Base-by-base conservation (phyloP, 2,329 filamentous ascomycete genomes). In the Exophiala calicioides region DNA sequence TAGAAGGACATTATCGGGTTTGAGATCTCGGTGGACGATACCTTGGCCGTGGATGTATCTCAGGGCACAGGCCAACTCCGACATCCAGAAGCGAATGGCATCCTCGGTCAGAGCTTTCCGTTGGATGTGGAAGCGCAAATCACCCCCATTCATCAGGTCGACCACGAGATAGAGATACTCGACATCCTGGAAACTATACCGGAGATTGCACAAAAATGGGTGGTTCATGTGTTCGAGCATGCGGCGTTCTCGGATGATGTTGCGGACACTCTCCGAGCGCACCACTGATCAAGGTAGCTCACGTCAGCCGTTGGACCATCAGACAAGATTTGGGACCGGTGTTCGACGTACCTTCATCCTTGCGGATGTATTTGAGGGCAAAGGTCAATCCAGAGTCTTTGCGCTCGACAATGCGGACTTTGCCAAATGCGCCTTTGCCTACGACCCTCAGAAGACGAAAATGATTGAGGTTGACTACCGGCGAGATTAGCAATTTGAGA, bases 141-240 rank as follows among this genome's bases (percentile, higher is more conserved):
- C 93, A 62, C 93, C 93, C 47, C 93, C 93, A 63, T 86, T 97
- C 93, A 98, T 98, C 51, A 98, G 74, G 71, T 98, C 93, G 54
- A 98, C 90, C 42, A 98, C 91, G 44, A 98, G 83, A 68, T 98
- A 88, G 89, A 98, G 86, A 71, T 98, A 98, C 69, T 98, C 93
- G 61, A 97, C 90, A 69, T 98, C 93, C 71, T 98, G 93, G 66
- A 98, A 98, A 71, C 90, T 96, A 73, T 97, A 98, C 62, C 93
- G 87, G 75, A 98, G 75, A 69, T 98, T 98, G 75, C 91, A 97
- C 59, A 98, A 86, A 68, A 97, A 98, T 19, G 91, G 90, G 64
- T 98, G 93, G 67, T 95, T 96, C 61, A 98, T 80, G 68, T 97
- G 90, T 72, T 98, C 90, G 64, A 98, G 81, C 93, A 98, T 98